Conservation (phyloP, 2,329 filamentous ascomycete genomes). For the Microascus cirrosus region DNA sequence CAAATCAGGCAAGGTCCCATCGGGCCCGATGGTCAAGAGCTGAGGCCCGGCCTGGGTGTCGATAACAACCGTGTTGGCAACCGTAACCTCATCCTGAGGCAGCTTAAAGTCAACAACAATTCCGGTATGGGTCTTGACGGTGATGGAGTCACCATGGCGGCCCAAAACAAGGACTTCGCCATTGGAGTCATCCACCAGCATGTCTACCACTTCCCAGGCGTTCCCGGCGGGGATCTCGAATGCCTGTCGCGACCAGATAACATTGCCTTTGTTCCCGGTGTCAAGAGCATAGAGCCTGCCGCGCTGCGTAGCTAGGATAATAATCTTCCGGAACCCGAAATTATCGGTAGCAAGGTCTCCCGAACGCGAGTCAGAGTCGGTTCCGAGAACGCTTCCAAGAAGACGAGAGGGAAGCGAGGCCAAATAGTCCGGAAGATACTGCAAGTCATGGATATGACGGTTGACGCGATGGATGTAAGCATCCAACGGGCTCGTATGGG, state of each 20-base stretch:
- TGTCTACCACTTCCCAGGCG: slow-evolving; percentile 56
- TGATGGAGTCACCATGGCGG: slow-evolving; percentile 49
- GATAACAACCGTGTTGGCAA: slow-evolving; percentile 35
- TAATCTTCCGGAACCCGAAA: slow-evolving; percentile 83
- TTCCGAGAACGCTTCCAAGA: slow-evolving; percentile 51
- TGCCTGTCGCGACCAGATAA: slow-evolving; percentile 65
- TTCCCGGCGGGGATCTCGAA: slow-evolving; percentile 42
- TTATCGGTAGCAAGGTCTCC: slow-evolving; percentile 51
- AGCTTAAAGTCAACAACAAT: slow-evolving; percentile 31
- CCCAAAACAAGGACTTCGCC: slow-evolving; percentile 47
- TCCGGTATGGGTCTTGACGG: slow-evolving; percentile 43
- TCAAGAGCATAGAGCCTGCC: slow-evolving; percentile 75
- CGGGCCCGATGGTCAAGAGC: slow-evolving; percentile 39
- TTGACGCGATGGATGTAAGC: slow-evolving; percentile 85
- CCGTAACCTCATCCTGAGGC: slow-evolving; percentile 16
- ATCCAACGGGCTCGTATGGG: slow-evolving; percentile 64
- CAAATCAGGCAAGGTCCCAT: slow-evolving; percentile 36
- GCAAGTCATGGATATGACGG: slow-evolving; percentile 69
- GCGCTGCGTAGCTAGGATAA: slow-evolving; percentile 67
- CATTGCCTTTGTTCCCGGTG: slow-evolving; percentile 58
- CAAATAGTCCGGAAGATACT: slow-evolving; percentile 65
- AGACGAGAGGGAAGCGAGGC: slow-evolving; percentile 58
- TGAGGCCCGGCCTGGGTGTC: slow-evolving; percentile 39
- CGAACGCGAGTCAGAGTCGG: slow-evolving; percentile 25
- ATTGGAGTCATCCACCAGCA: slow-evolving; percentile 48